Conservation (phyloP, 495 filamentous ascomycete genomes). For the Xylaria palmicola region DNA sequence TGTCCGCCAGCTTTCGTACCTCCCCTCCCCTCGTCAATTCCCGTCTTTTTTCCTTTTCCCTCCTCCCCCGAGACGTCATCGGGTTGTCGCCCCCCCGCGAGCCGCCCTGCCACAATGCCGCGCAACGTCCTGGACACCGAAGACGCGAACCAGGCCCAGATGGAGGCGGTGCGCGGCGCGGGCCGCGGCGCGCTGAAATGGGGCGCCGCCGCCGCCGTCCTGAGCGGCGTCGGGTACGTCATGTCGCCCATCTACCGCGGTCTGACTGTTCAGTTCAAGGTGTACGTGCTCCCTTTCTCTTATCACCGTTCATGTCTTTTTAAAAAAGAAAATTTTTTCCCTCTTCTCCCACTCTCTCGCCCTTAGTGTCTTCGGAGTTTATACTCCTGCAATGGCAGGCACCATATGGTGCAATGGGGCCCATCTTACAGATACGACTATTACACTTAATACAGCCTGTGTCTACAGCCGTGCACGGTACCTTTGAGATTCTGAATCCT, state of each 20-base stretch:
- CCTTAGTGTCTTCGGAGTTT: background rate
- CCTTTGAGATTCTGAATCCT: background rate
- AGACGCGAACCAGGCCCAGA: slow-evolving; percentile 59
- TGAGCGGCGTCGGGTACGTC: slow-evolving; percentile 56
- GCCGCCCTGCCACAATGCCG: slow-evolving; percentile 32
- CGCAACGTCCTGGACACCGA: slow-evolving; percentile 46
- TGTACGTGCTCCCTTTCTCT: slow-evolving; percentile 48
- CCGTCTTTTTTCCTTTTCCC: background rate
- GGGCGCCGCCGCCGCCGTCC: slow-evolving; percentile 57
- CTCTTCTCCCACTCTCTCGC: background rate
- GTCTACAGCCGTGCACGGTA: background rate
- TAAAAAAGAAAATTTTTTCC: too few species aligned
- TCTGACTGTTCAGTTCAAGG: slow-evolving; percentile 86
- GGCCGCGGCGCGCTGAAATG: slow-evolving; percentile 62
- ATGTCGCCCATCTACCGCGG: slow-evolving; percentile 75
- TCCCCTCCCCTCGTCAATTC: background rate
- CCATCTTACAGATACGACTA: too few species aligned
- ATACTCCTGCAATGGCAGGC: background rate
- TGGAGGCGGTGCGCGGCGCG: slow-evolving; percentile 62
- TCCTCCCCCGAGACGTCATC: background rate
- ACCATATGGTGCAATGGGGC: too few species aligned
- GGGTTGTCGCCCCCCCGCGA: background rate
- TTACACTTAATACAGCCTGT: background rate
- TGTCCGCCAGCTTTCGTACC: too few species aligned
- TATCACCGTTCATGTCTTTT: too few species aligned